Evolutionary conservation across 306 rosid genomes (phyloP).

Genomic region (Quercus bicolor): DNA sequence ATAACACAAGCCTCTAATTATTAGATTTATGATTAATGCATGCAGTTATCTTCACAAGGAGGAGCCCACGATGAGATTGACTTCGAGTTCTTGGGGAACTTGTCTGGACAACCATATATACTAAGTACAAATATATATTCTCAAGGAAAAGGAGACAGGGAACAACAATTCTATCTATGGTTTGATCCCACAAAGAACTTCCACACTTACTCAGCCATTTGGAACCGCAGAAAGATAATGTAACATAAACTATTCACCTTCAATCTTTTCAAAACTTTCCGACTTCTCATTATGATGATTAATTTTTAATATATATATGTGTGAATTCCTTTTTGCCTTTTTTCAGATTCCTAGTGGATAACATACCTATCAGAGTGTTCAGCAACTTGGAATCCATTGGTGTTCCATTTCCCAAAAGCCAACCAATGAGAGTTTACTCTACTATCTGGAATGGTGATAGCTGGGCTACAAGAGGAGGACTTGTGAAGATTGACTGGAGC

Average conservation of each 20-base stretch:
- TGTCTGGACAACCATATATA: slow-evolving; percentile 44
- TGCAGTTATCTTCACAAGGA: slow-evolving; percentile 73
- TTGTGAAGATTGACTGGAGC: slow-evolving; percentile 48
- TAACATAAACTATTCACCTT: background rate
- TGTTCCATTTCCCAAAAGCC: slow-evolving; percentile 28
- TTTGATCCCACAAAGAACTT: slow-evolving; percentile 52
- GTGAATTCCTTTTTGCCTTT: background rate
- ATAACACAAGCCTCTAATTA: background rate
- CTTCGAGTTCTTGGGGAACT: slow-evolving; percentile 48
- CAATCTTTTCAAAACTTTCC: too few relatives aligned
- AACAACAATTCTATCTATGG: slow-evolving; percentile 51
- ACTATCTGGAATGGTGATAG: slow-evolving; percentile 51
- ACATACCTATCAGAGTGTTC: slow-evolving; percentile 34
- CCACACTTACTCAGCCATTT: slow-evolving; percentile 49
- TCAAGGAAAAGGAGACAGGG: slow-evolving; percentile 53
- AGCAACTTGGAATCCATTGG: slow-evolving; percentile 33
- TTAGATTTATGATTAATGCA: slow-evolving; percentile 9
- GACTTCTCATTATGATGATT: too few relatives aligned
- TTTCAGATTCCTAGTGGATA: slow-evolving; percentile 37
- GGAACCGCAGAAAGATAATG: slow-evolving; percentile 48
- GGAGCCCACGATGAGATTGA: slow-evolving; percentile 50
- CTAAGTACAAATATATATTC: slow-evolving; percentile 45
- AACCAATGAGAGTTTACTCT: slow-evolving; percentile 43
- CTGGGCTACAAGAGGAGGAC: slow-evolving; percentile 50
- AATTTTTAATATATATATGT: background rate